Evolutionary conservation across 148 eudicot genomes (phyloP), one percentile per base, ranked within the genome.

Genomic region (Amaranthus hypochondriacus): DNA sequence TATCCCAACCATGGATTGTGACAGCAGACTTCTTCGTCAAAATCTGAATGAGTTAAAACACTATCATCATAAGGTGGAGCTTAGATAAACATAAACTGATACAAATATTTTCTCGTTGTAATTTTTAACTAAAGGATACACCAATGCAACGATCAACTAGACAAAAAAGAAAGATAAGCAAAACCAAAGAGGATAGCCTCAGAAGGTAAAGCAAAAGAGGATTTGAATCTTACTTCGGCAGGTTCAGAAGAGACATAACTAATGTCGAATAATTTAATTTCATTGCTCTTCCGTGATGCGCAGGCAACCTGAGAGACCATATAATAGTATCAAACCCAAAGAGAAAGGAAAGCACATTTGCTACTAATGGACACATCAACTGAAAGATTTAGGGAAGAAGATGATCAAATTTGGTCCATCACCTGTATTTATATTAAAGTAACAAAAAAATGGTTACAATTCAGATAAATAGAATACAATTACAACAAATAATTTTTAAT

Each of bases 171-270:
- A 66, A 46, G 39, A 28, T 28, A 28, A 2, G 9, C 42, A 53
- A 44, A 8, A 46, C 13, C 5, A 13, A 39, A 43, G 18, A 44
- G 63, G 49, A 43, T 28, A 43, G 0, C 2, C 44, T 52, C 46
- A 43, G 62, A 69, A 48, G 10, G 75, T 44, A 9, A 48, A 48
- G 13, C 43, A 62, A 57, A 72, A 48, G 62, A 64, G 53, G 54
- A 18, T 48, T 55, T 4, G 66, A 75, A 75, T 73, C 87, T 80
- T 83, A 87, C 97, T 80, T 89, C 87, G 77, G 84, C 73, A 14
- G 97, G 98, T 63, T 91, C 85, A 3, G 92, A 79, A 68, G 96
- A 89, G 76, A 82, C 72, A 73, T 86, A 91, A 49, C 92, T 93
- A 75, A 92, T 87, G 79, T 94, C 98, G 76, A 82, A 94, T 67